Evolutionary conservation across 164 flowering plant genomes (phyloP), one percentile per base, ranked within the genome.

Genomic region (Warburgia ugandensis): DNA sequence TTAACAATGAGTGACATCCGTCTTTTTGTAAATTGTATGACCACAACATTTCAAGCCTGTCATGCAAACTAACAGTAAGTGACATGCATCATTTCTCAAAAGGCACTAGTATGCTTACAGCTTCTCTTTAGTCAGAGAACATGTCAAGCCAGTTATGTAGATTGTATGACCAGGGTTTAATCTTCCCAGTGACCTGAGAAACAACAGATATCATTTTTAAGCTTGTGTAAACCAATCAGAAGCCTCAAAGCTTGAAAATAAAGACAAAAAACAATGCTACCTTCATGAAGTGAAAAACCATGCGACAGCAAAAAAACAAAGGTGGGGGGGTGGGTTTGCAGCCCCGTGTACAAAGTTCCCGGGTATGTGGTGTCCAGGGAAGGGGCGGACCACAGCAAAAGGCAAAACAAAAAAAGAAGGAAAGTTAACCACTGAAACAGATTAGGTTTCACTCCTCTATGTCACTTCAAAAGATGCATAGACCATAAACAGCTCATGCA

Each of bases 171-270:
- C 99, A 31, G 66, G 45, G 66, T 78, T 65, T 68, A 92, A 26
- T 73, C 91, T 81, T 59, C 96, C 89, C 26, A 92, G 36, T 35
- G 95, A 86, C 99, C 99, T 92, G 77, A 55, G 40, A 59, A 61
- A 62, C 30, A 17, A 53, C 12, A 60, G 28, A 27, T 27, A 51
- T 21, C n/a, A 14, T 50, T 53, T 32, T 45, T 22, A 11, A 2
- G 26, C 46, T 4, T 37, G 8, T 37, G 4, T 37, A 16, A 14
- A 20, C 4, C 14, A 4, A 11, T 37, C 41, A 14, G 41, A 37
- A 14, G 17, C 1, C 14, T 14, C 41, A 37, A 6, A 37, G 2
- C 17, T 37, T 16, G n/a, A n/a, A n/a, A n/a, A n/a, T 37, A 37
- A 37, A 37, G 17, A 14, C 41, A 37, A 37, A 16, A 14, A 2